phyloP scores from a whole-genome alignment of 768 basidiomycete species.

The Xerocomellus chrysenteron region DNA sequence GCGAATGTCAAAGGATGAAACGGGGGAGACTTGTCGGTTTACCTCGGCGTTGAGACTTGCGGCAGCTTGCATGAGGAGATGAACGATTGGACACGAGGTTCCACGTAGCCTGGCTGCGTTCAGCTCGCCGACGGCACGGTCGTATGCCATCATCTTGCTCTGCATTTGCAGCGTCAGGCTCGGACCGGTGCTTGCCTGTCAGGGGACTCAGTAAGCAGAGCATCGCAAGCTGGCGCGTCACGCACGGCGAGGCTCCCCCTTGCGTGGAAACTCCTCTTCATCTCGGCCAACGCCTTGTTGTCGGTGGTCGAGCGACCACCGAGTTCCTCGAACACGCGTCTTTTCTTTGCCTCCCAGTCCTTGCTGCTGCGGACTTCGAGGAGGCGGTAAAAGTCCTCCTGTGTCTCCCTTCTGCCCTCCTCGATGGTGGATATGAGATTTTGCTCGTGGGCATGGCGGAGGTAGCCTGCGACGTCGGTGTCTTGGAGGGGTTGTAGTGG shows the following conservation, averaged over 20 bases:
- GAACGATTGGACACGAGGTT: constrained; percentile 73
- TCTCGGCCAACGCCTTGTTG: constrained; percentile 52
- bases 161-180: constrained; percentile 78
- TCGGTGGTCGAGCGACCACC: constrained; percentile 65
- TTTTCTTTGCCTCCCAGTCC: constrained; percentile 90
- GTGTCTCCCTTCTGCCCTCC: constrained; percentile 81
- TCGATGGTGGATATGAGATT: constrained; percentile 93
- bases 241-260: constrained; percentile 55
- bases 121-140: constrained; percentile 74
- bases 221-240: constrained; percentile 4
- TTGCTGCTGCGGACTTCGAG: constrained; percentile 71
- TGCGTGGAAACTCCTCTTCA: constrained; percentile 61
- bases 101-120: constrained; percentile 72
- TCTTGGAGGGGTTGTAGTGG: constrained; percentile 92
- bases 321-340: constrained; percentile 84
- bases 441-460: constrained; percentile 93
- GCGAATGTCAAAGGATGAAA: constrained; percentile 5
- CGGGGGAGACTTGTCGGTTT: background rate
- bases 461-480: constrained; percentile 90
- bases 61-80: constrained; percentile 68
- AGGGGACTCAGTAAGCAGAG: constrained; percentile 5
- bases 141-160: constrained; percentile 95
- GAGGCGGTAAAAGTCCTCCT: constrained; percentile 79
- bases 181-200: constrained; percentile 46
- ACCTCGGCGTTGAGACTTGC: constrained; percentile 59